Evolutionary conservation across 371 early-diverging fungal genomes (phyloP).

Genomic region (Quaeritorhiza haematococci): DNA sequence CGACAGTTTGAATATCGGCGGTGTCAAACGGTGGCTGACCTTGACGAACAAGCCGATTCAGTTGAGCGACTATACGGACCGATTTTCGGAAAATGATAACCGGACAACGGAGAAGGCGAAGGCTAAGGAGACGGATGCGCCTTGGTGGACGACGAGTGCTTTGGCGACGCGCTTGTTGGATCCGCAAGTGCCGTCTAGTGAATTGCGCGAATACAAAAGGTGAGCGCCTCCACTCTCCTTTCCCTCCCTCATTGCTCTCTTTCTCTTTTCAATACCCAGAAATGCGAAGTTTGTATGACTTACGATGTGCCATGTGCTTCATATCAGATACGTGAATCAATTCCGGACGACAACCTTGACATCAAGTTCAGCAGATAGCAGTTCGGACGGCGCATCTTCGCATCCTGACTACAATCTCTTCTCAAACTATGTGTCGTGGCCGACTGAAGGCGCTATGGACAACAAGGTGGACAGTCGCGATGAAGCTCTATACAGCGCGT

Average conservation of each 20-base stretch:
- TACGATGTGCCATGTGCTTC: not conserved
- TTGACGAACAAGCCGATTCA: slow-evolving; percentile 9
- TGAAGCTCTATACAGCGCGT: slow-evolving; percentile 15
- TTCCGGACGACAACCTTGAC: slow-evolving; percentile 20
- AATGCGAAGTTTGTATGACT: not conserved
- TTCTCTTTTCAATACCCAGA: not conserved
- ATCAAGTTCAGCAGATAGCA: not conserved
- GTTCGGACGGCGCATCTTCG: not conserved
- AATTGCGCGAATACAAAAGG: slow-evolving; percentile 36
- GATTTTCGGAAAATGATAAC: not conserved
- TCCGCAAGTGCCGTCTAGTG: slow-evolving; percentile 25
- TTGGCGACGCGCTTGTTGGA: slow-evolving; percentile 31
- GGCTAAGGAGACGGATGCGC: slow-evolving; percentile 10
- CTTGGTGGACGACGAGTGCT: slow-evolving; percentile 34
- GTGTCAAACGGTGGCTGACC: slow-evolving; percentile 30
- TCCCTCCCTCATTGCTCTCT: not conserved
- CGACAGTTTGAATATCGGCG: slow-evolving; percentile 33
- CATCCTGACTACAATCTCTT: slow-evolving; percentile 21
- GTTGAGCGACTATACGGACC: not conserved
- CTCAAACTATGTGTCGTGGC: not conserved
- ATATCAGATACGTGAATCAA: slow-evolving; percentile 29
- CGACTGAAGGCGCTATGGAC: not conserved
- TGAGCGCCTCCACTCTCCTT: slow-evolving; percentile 1
- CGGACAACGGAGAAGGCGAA: not conserved
- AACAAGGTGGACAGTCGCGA: slow-evolving; percentile 14